Evolutionary conservation across 768 basidiomycete species (phyloP), one percentile per base, ranked within the genome.

Genomic region (Mycena maculata): DNA sequence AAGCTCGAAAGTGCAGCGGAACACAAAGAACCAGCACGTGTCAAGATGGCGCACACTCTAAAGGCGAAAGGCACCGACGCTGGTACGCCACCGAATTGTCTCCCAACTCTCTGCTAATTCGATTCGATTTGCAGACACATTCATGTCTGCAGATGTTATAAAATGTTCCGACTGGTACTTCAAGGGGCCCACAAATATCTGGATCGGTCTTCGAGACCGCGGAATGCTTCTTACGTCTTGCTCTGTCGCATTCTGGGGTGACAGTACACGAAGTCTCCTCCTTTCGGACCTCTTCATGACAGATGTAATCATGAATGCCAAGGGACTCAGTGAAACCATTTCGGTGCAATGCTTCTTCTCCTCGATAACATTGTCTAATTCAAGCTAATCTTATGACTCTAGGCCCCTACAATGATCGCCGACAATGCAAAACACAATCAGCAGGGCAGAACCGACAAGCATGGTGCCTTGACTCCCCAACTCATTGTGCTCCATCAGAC

Each of bases 341-440:
- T 31, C 49, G 0, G 60, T 62, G n/a, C n/a, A n/a, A n/a, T n/a
- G n/a, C n/a, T 42, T 54, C 16, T 44, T 13, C 28, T 42, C 27
- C n/a, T n/a, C n/a, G n/a, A n/a, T n/a, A 22, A 15, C 18, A 16
- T 18, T 18, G 39, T 15, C 28, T 20, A 12, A 31, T 16, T 20
- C 12, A 47, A n/a, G 15, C 22, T 38, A n/a, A n/a, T n/a, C n/a
- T n/a, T n/a, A n/a, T n/a, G n/a, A n/a, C n/a, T n/a, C 15, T 11
- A 61, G 79, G 76, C 76, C 1, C 71, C 79, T 8, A 70, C 65
- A 2, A 58, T 76, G 2, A 55, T 78, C 2, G 68, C 75, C 4
- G 69, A 80, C 57, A 73, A 79, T 60, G 73, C 73, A 18, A 81
- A 81, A 63, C 69, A 74, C 44, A 81, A 80, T 66, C 68, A 73